Conservation (phyloP, 805 yeast species). For the Sugiyamaella smithiae region DNA sequence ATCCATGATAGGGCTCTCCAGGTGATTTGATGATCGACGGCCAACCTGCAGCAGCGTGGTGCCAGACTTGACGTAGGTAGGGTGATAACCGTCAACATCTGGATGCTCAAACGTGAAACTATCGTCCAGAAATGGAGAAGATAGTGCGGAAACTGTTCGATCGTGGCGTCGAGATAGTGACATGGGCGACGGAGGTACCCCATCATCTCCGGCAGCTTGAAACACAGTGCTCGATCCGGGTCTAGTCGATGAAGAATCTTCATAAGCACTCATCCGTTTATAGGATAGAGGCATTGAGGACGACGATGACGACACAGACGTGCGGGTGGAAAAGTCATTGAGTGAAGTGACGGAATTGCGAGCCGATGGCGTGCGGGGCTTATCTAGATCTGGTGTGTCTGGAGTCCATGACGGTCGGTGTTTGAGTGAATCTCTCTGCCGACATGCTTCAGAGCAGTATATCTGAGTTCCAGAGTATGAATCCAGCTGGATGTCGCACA, state of each 20-base stretch:
- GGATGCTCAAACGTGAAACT: not conserved
- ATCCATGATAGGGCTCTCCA: not conserved
- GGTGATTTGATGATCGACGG: not conserved
- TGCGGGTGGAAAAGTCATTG: not conserved
- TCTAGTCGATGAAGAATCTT: slow-evolving; percentile 5
- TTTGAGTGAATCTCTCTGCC: slow-evolving; percentile 23
- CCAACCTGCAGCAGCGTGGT: slow-evolving; percentile 2
- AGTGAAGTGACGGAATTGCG: slow-evolving; percentile 2
- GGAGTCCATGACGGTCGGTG: not conserved
- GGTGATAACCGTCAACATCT: not conserved
- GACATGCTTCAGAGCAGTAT: slow-evolving; percentile 36
- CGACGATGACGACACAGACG: slow-evolving; percentile 7
- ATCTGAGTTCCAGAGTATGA: slow-evolving; percentile 21
- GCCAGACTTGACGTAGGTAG: slow-evolving; percentile 6
- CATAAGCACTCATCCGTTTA: slow-evolving; percentile 14
- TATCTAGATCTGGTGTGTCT: not conserved
- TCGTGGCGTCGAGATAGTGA: not conserved
- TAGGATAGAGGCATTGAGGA: slow-evolving; percentile 19
- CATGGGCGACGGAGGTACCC: slow-evolving; percentile 5
- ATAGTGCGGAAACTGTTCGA: slow-evolving; percentile 1
- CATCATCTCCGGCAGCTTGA: not conserved
- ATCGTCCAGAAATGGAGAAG: not conserved
- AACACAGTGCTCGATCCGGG: slow-evolving; percentile 1
- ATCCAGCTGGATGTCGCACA: slow-evolving; percentile 35
- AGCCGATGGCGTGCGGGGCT: slow-evolving; percentile 2